Conservation (phyloP, 768 basidiomycete genomes). For the Phylloporus rhodoxanthus region DNA sequence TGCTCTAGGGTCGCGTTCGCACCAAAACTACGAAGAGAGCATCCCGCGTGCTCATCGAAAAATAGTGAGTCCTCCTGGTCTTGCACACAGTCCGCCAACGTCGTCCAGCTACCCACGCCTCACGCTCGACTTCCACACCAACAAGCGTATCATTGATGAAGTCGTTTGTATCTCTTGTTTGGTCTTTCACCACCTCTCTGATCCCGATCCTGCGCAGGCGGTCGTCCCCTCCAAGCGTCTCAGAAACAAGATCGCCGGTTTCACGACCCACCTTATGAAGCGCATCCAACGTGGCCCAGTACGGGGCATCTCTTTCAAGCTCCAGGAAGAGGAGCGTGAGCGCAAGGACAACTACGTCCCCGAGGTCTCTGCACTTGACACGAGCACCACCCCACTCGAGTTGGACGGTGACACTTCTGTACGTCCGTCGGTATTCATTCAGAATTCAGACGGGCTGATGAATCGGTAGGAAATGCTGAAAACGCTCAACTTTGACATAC, state of each 20-base stretch:
- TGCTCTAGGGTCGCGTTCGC: conserved; percentile 88
- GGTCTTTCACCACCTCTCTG: not conserved
- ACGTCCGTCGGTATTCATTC: conserved; percentile 19
- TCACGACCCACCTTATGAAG: conserved; percentile 99
- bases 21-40: conserved; percentile 99
- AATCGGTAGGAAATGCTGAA: conserved; percentile 70
- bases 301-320: conserved; percentile 99
- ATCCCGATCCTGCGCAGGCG: conserved; percentile 42
- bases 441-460: not conserved
- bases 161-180: conserved; percentile 52
- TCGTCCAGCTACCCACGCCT: conserved; percentile 86
- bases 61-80: conserved; percentile 64
- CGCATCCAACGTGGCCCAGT: conserved; percentile 98
- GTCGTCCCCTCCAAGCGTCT: conserved; percentile 97
- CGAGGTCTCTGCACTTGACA: conserved; percentile 94
- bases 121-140: conserved; percentile 99
- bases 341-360: conserved; percentile 99
- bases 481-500: conserved; percentile 91
- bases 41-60: conserved; percentile 97
- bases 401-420: conserved; percentile 95
- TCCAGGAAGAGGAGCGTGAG: conserved; percentile 99
- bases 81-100: not conserved
- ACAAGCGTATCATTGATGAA: conserved; percentile 99
- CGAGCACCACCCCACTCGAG: conserved; percentile 64
- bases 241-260: conserved; percentile 99